A percentile compares a stretch with the other conserved stretches of the same genome.
These are phyloP conservation scores for Cinnamomum chago DNA, from an alignment of 164 flowering plant genomes.

Conservation along the genomic window DNA sequence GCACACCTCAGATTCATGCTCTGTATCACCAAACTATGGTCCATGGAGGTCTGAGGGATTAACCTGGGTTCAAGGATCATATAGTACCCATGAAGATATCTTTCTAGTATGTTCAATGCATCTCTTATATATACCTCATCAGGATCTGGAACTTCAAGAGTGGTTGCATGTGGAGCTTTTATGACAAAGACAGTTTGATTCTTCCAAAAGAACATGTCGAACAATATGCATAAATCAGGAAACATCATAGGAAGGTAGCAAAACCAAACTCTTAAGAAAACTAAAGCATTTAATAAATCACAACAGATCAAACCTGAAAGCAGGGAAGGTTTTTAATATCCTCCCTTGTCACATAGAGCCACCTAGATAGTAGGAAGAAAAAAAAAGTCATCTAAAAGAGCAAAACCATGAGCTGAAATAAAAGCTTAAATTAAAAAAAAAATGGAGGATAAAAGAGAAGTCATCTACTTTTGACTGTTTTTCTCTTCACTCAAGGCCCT, in stretches of 20 bases:
- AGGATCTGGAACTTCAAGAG: slow-evolving; percentile 75
- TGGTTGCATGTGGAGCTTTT: slow-evolving; percentile 69
- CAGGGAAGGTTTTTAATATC: slow-evolving; percentile 55
- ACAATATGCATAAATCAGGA: background rate
- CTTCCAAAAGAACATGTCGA: slow-evolving; percentile 21
- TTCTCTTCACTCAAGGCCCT: slow-evolving; percentile 41
- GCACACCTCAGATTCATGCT: background rate
- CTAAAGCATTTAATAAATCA: background rate
- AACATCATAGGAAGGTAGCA: background rate
- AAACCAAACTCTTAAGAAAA: background rate
- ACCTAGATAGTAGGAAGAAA: slow-evolving; percentile 25
- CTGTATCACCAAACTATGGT: background rate
- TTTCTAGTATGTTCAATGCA: background rate
- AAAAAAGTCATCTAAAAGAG: slow-evolving; percentile 9
- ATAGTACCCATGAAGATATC: background rate
- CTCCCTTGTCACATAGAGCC: slow-evolving; percentile 52
- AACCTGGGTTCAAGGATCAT: background rate
- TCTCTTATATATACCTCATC: slow-evolving; percentile 43
- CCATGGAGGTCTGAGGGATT: background rate
- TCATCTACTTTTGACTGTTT: slow-evolving; percentile 35
- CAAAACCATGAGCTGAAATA: background rate
- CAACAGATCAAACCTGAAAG: slow-evolving; percentile 42
- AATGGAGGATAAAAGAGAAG: background rate
- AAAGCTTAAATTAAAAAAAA: background rate
- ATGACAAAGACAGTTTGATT: slow-evolving; percentile 59